Percentiles rank a stretch among this genome's conserved stretches.
phyloP scores from a whole-genome alignment of 169 alveolate genomes.

The Plasmodium inui region DNA sequence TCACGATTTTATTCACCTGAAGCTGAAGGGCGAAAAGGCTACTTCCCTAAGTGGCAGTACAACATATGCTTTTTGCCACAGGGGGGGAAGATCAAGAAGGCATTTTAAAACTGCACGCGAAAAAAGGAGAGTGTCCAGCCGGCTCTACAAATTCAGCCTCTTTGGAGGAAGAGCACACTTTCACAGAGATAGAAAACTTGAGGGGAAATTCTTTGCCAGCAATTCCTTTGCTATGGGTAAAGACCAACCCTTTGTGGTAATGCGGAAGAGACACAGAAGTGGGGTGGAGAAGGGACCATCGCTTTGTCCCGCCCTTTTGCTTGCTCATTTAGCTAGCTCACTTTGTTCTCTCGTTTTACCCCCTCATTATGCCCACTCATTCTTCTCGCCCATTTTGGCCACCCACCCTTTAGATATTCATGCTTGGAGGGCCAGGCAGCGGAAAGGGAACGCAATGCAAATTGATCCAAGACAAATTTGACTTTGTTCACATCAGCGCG shows the following conservation, averaged over 20 bases:
- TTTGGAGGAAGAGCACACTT: constrained; percentile 8
- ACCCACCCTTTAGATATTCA: constrained; percentile 76
- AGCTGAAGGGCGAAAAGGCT: constrained; percentile 11
- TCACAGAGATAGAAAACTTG: not conserved
- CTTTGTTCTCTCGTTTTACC: not conserved
- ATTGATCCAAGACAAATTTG: constrained; percentile 79
- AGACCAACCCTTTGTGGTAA: constrained; percentile 74
- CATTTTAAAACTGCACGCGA: constrained; percentile 7
- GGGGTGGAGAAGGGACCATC: not conserved
- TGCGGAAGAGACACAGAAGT: not conserved
- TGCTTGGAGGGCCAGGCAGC: constrained; percentile 91
- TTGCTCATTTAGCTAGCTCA: not conserved
- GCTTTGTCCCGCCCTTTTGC: not conserved
- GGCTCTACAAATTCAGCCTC: not conserved
- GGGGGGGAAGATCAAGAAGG: not conserved
- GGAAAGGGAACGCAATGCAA: constrained; percentile 91
- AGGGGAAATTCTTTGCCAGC: constrained; percentile 27
- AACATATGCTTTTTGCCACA: constrained; percentile 41
- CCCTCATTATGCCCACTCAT: not conserved
- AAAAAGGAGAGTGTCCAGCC: constrained; percentile 11
- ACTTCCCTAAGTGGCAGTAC: not conserved
- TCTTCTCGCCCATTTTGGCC: not conserved
- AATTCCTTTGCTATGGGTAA: constrained; percentile 38
- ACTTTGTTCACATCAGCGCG: constrained; percentile 93
- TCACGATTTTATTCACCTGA: constrained; percentile 1